Percentiles rank a stretch among this genome's conserved stretches.
Conservation (phyloP, 768 basidiomycete genomes). For the Mycena polygramma region DNA sequence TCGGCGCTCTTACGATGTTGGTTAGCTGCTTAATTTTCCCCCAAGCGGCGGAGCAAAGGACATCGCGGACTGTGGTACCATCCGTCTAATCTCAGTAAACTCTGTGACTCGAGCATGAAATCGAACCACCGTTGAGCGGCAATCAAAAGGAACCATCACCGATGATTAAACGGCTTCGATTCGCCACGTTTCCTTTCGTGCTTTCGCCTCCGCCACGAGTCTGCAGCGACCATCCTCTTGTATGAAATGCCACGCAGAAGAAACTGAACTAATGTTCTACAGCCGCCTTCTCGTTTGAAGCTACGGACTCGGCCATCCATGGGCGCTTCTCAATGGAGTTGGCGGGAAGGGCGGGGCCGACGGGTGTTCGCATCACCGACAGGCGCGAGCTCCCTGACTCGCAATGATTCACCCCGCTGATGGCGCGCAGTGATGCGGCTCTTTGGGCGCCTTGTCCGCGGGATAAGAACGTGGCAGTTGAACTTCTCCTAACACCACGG, state of each 20-base stretch:
- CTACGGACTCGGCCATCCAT: not conserved
- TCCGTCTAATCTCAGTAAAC: no score
- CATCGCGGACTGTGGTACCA: no score
- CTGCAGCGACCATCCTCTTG: not conserved
- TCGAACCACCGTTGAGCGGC: not conserved
- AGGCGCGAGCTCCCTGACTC: constrained; percentile 1
- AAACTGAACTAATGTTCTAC: not conserved
- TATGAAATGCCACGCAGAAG: no score
- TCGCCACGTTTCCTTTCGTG: not conserved
- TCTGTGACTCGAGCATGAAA: no score
- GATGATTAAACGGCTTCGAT: no score
- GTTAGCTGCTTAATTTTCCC: no score
- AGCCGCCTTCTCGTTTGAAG: not conserved
- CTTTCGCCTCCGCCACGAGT: not conserved
- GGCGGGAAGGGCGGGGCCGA: not conserved
- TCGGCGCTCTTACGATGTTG: no score
- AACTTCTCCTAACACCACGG: not conserved
- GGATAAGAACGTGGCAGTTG: constrained; percentile 17
- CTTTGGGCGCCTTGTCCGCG: constrained; percentile 1
- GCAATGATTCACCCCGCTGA: constrained; percentile 8
- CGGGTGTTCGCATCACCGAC: no score
- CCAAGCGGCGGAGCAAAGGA: no score
- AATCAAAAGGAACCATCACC: not conserved
- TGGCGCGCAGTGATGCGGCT: not conserved
- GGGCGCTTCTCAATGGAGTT: not conserved